phyloP scores from a whole-genome alignment of 2,329 filamentous ascomycete species.

The Ophiostoma montium region DNA sequence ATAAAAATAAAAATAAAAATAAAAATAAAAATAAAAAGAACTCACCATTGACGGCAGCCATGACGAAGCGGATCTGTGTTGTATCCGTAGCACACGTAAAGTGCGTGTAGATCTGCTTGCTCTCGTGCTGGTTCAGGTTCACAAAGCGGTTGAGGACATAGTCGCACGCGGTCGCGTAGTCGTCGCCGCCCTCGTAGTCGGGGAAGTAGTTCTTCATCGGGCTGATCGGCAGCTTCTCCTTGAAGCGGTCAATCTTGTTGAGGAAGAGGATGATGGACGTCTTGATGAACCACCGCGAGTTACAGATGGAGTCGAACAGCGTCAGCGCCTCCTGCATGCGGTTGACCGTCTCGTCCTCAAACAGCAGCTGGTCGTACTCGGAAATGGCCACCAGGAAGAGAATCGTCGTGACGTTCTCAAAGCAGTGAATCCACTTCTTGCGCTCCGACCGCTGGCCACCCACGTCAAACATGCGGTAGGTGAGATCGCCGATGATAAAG shows the following conservation, averaged over 20 bases:
- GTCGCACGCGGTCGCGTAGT: slow-evolving; percentile 91
- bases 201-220: slow-evolving; percentile 85
- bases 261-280: slow-evolving; percentile 80
- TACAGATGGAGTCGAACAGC: slow-evolving; percentile 76
- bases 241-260: slow-evolving; percentile 84
- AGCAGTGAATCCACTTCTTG: slow-evolving; percentile 97
- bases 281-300: slow-evolving; percentile 81
- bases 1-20: not conserved
- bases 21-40: not conserved
- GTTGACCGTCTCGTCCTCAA: slow-evolving; percentile 93
- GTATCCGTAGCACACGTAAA: slow-evolving; percentile 99
- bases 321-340: slow-evolving; percentile 86
- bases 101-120: slow-evolving; percentile 99
- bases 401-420: slow-evolving; percentile 94
- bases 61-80: slow-evolving; percentile 97
- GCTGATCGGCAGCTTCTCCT: slow-evolving; percentile 68
- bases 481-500: slow-evolving; percentile 82
- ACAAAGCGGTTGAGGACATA: slow-evolving; percentile 99
- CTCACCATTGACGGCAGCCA: slow-evolving; percentile 97
- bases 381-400: slow-evolving; percentile 95
- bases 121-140: slow-evolving; percentile 95
- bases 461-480: slow-evolving; percentile 94
- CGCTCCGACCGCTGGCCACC: slow-evolving; percentile 84
- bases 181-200: slow-evolving; percentile 86
- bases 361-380: slow-evolving; percentile 90